Conservation (phyloP, 805 yeast genomes). For the Wickerhamiella bombiphila region DNA sequence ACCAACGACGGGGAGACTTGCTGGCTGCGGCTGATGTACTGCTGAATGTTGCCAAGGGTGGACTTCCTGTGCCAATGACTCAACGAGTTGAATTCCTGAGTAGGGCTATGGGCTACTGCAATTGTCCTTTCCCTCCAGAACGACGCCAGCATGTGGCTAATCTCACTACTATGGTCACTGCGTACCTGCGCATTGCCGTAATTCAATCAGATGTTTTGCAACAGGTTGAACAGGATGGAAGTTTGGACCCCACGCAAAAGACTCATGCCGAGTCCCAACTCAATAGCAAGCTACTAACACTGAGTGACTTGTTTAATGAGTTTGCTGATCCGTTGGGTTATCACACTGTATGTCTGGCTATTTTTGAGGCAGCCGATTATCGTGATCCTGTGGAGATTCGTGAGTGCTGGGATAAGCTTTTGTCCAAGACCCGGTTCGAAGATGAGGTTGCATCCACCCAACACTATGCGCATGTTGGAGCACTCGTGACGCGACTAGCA, state of each 20-base stretch:
- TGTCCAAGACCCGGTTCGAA: slow-evolving; percentile 33
- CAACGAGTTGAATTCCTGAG: slow-evolving; percentile 79
- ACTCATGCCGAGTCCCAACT: slow-evolving; percentile 38
- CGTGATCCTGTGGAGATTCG: slow-evolving; percentile 71
- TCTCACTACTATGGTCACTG: slow-evolving; percentile 54
- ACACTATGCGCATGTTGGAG: slow-evolving; percentile 27
- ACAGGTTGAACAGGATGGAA: slow-evolving; percentile 27
- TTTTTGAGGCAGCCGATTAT: slow-evolving; percentile 74
- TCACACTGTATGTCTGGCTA: slow-evolving; percentile 61
- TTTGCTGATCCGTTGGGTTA: slow-evolving; percentile 82
- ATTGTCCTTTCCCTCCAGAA: slow-evolving; percentile 64
- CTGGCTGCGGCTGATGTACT: slow-evolving; percentile 74
- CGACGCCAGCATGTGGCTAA: slow-evolving; percentile 64
- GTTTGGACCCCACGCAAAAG: slow-evolving; percentile 23
- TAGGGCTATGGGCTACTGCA: slow-evolving; percentile 85
- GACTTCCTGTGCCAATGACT: slow-evolving; percentile 46
- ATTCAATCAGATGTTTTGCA: slow-evolving; percentile 54
- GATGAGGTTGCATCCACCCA: slow-evolving; percentile 19
- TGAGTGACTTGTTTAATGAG: slow-evolving; percentile 70
- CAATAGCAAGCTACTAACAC: slow-evolving; percentile 48
- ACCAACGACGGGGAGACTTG: slow-evolving; percentile 66
- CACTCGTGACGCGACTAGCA: slow-evolving; percentile 37
- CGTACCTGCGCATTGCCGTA: slow-evolving; percentile 72
- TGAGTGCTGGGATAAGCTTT: slow-evolving; percentile 63
- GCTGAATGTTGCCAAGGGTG: slow-evolving; percentile 58